These are phyloP conservation scores for Fusarium phyllophilum DNA, from an alignment of 2,329 filamentous ascomycete species.

Conservation along the genomic window DNA sequence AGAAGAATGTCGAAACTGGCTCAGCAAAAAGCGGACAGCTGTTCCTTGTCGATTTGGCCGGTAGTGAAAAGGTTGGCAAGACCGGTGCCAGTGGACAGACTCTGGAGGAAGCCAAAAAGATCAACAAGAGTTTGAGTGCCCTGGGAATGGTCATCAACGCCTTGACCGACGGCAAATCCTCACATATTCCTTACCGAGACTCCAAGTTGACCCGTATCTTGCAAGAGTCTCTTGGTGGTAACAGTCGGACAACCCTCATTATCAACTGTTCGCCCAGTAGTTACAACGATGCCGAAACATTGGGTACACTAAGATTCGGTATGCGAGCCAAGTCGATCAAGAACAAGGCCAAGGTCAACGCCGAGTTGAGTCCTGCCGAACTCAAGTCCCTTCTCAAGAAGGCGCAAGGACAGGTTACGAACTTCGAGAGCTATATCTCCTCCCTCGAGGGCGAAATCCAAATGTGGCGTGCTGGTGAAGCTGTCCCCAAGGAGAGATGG, in stretches of 20 bases:
- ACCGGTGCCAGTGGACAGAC: constrained; percentile 97
- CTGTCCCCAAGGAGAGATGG: constrained; percentile 91
- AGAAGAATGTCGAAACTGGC: constrained; percentile 97
- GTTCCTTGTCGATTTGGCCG: constrained; percentile 96
- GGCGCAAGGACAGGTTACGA: constrained; percentile 87
- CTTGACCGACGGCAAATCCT: constrained; percentile 95
- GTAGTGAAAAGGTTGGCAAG: constrained; percentile 98
- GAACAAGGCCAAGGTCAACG: constrained; percentile 99
- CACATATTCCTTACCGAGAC: constrained; percentile 95
- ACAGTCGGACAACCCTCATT: constrained; percentile 97
- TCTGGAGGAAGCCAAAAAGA: constrained; percentile 98
- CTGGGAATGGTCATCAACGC: constrained; percentile 99
- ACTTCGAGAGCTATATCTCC: constrained; percentile 86
- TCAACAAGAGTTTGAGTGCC: constrained; percentile 99
- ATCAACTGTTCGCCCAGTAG: constrained; percentile 99
- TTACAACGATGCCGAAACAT: constrained; percentile 95
- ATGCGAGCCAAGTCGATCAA: constrained; percentile 98
- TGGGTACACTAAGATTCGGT: constrained; percentile 92
- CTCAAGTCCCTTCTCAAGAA: constrained; percentile 94
- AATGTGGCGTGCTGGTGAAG: constrained; percentile 87
- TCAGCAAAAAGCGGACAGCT: constrained; percentile 96
- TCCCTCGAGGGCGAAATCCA: constrained; percentile 86
- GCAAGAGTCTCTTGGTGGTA: constrained; percentile 96
- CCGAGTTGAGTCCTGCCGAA: constrained; percentile 93
- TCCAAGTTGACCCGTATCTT: constrained; percentile 97